Conservation (phyloP, 345 rosid genomes). For the Brassica incana region DNA sequence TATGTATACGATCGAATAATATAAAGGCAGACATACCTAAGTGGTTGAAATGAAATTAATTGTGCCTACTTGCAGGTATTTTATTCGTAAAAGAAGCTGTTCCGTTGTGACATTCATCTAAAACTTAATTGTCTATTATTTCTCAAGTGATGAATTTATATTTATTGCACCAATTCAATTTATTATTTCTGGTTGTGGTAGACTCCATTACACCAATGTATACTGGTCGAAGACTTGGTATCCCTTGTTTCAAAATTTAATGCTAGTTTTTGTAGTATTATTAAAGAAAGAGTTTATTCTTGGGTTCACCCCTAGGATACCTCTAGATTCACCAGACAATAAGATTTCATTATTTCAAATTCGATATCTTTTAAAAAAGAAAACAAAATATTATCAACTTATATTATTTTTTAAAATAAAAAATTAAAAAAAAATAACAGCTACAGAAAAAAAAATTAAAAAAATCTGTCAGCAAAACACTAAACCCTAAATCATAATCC, state of each 20-base stretch:
- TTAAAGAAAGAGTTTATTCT: not conserved
- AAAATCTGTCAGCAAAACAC: too few relatives aligned
- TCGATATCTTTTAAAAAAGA: too few relatives aligned
- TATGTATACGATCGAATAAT: not conserved
- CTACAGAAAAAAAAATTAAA: too few relatives aligned
- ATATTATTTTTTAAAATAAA: too few relatives aligned
- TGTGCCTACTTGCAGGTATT: slow-evolving; percentile 17
- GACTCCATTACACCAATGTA: slow-evolving; percentile 1
- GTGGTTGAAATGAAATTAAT: slow-evolving; percentile 21
- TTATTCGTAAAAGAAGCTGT: not conserved
- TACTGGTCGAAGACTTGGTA: not conserved
- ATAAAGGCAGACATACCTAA: slow-evolving; percentile 1
- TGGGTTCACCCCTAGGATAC: too few relatives aligned
- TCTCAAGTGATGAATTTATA: not conserved
- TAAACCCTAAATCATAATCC: too few relatives aligned
- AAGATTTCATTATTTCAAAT: too few relatives aligned
- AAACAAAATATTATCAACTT: too few relatives aligned
- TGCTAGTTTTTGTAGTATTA: not conserved
- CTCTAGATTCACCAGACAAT: too few relatives aligned
- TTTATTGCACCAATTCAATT: slow-evolving; percentile 23
- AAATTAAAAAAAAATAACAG: too few relatives aligned
- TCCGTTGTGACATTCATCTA: not conserved
- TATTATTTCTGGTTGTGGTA: slow-evolving; percentile 22
- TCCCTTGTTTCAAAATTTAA: slow-evolving; percentile 4
- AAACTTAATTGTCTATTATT: slow-evolving; percentile 1